phyloP scores from a whole-genome alignment of 305 asterid genomes.

The Fraxinus dipetala region DNA sequence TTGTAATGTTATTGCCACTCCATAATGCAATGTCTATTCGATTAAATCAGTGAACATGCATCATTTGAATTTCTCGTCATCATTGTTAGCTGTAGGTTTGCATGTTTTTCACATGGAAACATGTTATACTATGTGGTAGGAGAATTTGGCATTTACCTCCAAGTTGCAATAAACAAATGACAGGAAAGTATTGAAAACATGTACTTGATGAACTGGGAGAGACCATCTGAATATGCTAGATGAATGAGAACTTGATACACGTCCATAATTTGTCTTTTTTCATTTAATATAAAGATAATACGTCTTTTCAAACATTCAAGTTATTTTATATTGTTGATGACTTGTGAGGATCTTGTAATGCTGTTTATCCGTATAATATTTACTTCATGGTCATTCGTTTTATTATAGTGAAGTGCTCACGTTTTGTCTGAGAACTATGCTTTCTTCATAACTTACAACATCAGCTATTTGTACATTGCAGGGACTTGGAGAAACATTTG shows the following conservation, averaged over 20 bases:
- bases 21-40: not conserved
- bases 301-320: not conserved
- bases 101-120: not conserved
- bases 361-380: not conserved
- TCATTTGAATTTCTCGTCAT: not conserved
- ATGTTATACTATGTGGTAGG: not conserved
- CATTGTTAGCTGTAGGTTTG: not conserved
- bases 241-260: not conserved
- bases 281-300: not conserved
- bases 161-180: not conserved
- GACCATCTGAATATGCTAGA: not conserved
- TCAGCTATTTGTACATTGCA: conserved; percentile 30
- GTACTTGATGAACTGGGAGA: not conserved
- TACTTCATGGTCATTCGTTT: not conserved
- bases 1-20: not conserved
- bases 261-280: not conserved
- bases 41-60: not conserved
- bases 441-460: not conserved
- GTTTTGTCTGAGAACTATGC: not conserved
- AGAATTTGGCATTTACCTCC: not conserved
- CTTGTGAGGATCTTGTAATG: not conserved
- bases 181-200: not conserved
- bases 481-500: conserved; percentile 99
- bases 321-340: not conserved
- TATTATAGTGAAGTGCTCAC: not conserved